Base-by-base conservation (phyloP, 495 filamentous ascomycete species). In the Trypethelium eluteriae region DNA sequence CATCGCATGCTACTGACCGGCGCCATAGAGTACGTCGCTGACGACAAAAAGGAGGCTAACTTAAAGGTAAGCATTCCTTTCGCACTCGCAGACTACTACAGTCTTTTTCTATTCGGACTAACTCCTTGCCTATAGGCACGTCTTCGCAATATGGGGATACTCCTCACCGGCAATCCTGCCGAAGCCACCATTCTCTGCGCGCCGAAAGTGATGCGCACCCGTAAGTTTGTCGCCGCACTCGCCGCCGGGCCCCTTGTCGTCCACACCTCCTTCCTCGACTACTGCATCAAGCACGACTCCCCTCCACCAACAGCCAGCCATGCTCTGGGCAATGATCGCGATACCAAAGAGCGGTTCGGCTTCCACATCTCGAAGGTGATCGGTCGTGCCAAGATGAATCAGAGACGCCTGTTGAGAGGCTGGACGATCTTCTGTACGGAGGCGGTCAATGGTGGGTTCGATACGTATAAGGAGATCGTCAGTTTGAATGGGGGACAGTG, bases 151-250 rank as follows among this genome's bases (percentile, higher is more conserved):
- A 78, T 98, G 25, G 95, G 95, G 38, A 89, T 99, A 64, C 79
- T 86, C 71, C 83, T 96, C 1, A 86, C 90, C 35, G 81, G 86
- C 70, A 88, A 96, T 68, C 84, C 85, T 10, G 79, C 80, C n/a
- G 81, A 82, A 50, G 94, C 88, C 76, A 88, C 90, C 65, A 89
- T 97, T 75, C 84, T 99, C 14, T 92, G 92, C 14, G 93, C 94
- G 2, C 94, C 94, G 0, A 80, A 83, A 7, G 84, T 98, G 68
- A 83, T 96, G 16, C 86, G 93, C 44, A 99, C 94, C 0, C 85
- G 88, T 66, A 99, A 99, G 71, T 99, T 99, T 73, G 87, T 97
- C 50, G 85, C 85, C 61, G 90, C 91, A 39, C 76, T 99, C 7
- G 92, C 94, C 12, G 84, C 82, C 67, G 91, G 86, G 1, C 89